These are phyloP conservation scores for Helicocarpus griseus DNA, from an alignment of 2,329 filamentous ascomycete species.

Conservation along the genomic window DNA sequence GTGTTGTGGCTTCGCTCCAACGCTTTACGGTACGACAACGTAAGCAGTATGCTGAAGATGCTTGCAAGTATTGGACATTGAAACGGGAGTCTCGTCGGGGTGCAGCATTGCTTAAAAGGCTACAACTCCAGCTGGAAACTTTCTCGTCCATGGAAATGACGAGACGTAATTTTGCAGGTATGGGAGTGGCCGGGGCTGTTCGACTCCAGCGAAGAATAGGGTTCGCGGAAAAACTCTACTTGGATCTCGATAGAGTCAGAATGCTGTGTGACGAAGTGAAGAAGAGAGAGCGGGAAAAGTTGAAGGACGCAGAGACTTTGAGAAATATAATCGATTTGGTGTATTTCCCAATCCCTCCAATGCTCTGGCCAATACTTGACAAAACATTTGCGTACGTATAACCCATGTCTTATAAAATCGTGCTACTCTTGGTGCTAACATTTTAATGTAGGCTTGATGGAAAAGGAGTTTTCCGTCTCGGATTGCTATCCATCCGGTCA, in stretches of 20 bases:
- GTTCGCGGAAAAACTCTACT: conserved; percentile 58
- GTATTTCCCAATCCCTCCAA: conserved; percentile 77
- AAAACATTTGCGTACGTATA: conserved; percentile 68
- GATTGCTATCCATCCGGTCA: conserved; percentile 42
- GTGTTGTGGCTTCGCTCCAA: conserved; percentile 71
- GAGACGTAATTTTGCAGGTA: conserved; percentile 85
- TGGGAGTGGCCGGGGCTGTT: conserved; percentile 75
- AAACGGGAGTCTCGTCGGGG: conserved; percentile 89
- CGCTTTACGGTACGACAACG: conserved; percentile 77
- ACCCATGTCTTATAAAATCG: background rate
- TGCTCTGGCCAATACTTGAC: conserved; percentile 68
- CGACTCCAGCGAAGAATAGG: conserved; percentile 74
- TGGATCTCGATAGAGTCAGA: conserved; percentile 67
- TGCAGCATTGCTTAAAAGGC: conserved; percentile 79
- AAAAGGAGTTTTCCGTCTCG: conserved; percentile 46
- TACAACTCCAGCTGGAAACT: conserved; percentile 90
- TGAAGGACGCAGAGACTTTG: conserved; percentile 66
- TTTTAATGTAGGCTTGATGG: conserved; percentile 33
- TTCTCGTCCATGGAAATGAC: conserved; percentile 98
- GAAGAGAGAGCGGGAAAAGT: conserved; percentile 65
- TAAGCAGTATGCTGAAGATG: conserved; percentile 86
- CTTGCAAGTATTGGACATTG: conserved; percentile 94
- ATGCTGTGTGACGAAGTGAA: conserved; percentile 61
- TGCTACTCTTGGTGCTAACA: conserved; percentile 12
- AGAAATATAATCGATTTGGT: conserved; percentile 73